Base-by-base conservation (phyloP, 169 alveolate species). In the Plasmodium coatneyi region DNA sequence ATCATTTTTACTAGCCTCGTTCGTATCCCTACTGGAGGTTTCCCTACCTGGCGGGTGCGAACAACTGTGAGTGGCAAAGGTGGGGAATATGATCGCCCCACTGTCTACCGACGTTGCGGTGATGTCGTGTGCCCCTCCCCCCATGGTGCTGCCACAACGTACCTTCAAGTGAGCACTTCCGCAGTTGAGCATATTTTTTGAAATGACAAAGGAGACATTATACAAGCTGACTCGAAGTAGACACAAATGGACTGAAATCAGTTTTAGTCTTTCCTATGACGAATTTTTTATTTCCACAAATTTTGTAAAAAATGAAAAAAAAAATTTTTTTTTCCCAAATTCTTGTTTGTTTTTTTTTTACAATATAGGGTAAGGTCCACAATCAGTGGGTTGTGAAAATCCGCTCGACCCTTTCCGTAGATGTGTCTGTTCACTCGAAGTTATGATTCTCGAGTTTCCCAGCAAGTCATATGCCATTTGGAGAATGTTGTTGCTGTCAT, bases 251-350 rank as follows among this genome's bases (percentile, higher is more conserved):
- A 22, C 84, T 79, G 32, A 79, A 41, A 79, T 79, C 25, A 36
- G 43, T 79, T 79, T 79, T 1, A 54, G 72, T 10, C 28, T 80
- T 80, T 25, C 86, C 86, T n/a, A 80, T 19, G 49, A 80, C 30
- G 60, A 41, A 1, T 80, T 25, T 49, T 80, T 80, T 28, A 80
- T 80, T 46, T 6, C 19, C 25, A 80, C 1, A 25, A 46, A 80
- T 80, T 34, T 16, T 25, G 60, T 80, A 49, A 9, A 66, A 82
- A 25, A 82, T 60, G 19, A 32, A 66, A 28, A 19, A 19, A 66
- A 32, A 82, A 5, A 19, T 39, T 39, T 28, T 56, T 82, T 32
- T 32, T 28, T 82, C 25, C n/a, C 49, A 56, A 56, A 82, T 16
- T 52, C 7, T 30, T 82, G 10, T 5, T 66, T 19, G 41, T 82